Percentiles rank a stretch among this genome's conserved stretches.
These are phyloP conservation scores for Geranium brycei DNA, from an alignment of 345 rosid genomes.

Conservation along the genomic window DNA sequence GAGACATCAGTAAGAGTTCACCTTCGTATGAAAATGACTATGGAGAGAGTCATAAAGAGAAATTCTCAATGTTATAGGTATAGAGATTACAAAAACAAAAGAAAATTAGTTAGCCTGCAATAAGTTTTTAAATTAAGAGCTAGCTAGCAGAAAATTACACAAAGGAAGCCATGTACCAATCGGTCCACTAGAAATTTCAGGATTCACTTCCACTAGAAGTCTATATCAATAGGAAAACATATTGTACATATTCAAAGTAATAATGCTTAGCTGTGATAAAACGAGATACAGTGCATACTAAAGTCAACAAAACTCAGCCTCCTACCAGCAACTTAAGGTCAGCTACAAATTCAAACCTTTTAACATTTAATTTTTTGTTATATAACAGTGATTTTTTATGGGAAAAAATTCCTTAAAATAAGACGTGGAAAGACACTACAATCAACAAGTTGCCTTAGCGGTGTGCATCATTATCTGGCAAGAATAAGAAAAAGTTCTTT, in stretches of 20 bases:
- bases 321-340: background rate
- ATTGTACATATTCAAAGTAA: background rate
- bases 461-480: background rate
- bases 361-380: background rate
- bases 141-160: background rate
- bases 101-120: background rate
- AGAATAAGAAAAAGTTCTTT: background rate
- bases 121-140: background rate
- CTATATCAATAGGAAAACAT: background rate
- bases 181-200: background rate
- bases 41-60: background rate
- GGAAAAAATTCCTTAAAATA: too few species aligned
- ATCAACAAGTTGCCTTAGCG: background rate
- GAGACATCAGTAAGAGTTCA: background rate
- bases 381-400: background rate
- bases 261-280: background rate
- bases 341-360: background rate
- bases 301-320: background rate
- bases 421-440: background rate
- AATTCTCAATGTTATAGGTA: background rate
- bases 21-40: background rate
- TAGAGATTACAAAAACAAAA: background rate
- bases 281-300: background rate
- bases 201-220: background rate
- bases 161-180: background rate